Conservation (phyloP, 78 protist genomes). For the Dictyostelium citrinum region DNA sequence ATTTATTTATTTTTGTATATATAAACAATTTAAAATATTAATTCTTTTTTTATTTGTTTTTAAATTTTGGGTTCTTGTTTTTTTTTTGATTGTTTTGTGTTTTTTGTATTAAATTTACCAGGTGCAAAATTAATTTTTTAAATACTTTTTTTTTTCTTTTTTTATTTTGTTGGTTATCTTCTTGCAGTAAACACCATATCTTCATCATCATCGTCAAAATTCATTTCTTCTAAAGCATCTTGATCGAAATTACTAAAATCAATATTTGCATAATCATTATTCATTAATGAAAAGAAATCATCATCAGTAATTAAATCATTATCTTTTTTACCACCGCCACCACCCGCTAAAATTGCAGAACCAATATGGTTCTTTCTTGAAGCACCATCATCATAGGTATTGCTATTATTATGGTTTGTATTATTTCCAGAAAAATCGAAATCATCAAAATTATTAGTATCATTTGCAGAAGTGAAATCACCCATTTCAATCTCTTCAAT, state of each 20-base stretch:
- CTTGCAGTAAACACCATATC: slow-evolving; percentile 63
- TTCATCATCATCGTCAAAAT: slow-evolving; percentile 67
- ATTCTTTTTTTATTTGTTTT: not conserved
- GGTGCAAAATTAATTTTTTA: not conserved
- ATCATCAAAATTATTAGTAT: not conserved
- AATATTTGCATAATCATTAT: slow-evolving; percentile 62
- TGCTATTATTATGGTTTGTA: not conserved
- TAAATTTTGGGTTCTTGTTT: not conserved
- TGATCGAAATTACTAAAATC: slow-evolving; percentile 48
- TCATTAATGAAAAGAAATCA: slow-evolving; percentile 67
- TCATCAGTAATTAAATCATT: slow-evolving; percentile 48
- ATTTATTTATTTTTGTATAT: no score
- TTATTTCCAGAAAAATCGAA: not conserved
- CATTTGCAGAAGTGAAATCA: slow-evolving; percentile 39
- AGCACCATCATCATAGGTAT: not conserved
- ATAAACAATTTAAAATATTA: no score
- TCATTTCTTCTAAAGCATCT: slow-evolving; percentile 44
- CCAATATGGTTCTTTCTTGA: not conserved
- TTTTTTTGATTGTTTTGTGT: not conserved
- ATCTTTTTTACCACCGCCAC: not conserved
- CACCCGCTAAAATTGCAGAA: not conserved
- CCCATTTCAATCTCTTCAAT: slow-evolving; percentile 67
- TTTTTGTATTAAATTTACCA: not conserved
- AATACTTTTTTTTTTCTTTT: not conserved
- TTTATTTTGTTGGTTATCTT: slow-evolving; percentile 19